Evolutionary conservation across 352 stramenopile species (phyloP), one percentile per base, ranked within the genome.

Genomic region (Phytophthora pseudosyringae): DNA sequence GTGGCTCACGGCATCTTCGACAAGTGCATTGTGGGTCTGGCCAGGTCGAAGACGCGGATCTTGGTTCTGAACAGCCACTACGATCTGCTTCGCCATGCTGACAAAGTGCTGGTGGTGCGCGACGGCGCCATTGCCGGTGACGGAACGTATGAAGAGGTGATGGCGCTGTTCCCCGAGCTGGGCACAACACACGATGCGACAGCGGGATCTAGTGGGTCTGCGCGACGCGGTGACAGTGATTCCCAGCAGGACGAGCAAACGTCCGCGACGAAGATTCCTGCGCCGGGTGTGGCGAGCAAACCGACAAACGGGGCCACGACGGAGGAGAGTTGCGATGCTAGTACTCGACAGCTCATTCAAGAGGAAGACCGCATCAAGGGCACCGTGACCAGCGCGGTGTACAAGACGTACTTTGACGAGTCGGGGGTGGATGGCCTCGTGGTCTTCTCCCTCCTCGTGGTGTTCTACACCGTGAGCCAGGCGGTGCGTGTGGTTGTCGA

Each of bases 1-100:
- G 95, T 99, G 21, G 95, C 88, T 6, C 87, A 92, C 53, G 84
- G 94, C 64, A 71, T 99, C 15, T 98, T 98, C 64, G 45, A 92
- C 3, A 55, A 98, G 25, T 96, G 88, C 61, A 90, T 98, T 41
- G 52, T 69, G 43, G 60, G 51, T 13, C 68, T 98, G 13, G 68
- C 72, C 8, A 39, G 80, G 12, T 41, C 57, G 53, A 86, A 84
- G 49, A 95, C 86, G 15, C 79, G 97, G 1, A 41, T 98, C 29
- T 75, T 98, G 18, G 94, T 97, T 9, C 97, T 96, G 1, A 97
- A 98, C 69, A 85, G 63, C 35, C 67, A 98, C 33, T 93, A 98
- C 51, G 93, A 97, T 69, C 70, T 97, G 41, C 89, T 83, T 26
- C 51, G 75, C 36, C 86, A 71, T 25, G 70, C 71, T 5, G 76